phyloP scores from a whole-genome alignment of 257 asterid species.

The Przewalskia tangutica region DNA sequence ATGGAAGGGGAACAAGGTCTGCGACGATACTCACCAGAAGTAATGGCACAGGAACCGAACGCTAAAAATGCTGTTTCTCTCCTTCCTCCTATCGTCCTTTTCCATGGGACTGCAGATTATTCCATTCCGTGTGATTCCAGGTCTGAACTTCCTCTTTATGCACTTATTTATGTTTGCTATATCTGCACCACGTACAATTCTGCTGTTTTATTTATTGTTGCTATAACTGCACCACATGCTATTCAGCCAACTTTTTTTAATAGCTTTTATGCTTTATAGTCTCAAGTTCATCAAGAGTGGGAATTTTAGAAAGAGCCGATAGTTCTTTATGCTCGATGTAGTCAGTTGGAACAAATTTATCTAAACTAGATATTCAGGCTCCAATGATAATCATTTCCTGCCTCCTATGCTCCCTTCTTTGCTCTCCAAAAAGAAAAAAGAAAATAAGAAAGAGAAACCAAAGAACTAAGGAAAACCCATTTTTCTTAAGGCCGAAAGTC shows the following conservation, averaged over 20 bases:
- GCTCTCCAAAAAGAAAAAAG: not conserved
- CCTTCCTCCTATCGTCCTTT: constrained; percentile 72
- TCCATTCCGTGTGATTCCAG: constrained; percentile 84
- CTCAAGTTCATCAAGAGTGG: not conserved
- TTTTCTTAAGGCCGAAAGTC: too few relatives aligned
- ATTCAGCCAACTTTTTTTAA: not conserved
- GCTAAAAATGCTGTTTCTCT: constrained; percentile 48
- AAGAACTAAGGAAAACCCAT: not conserved
- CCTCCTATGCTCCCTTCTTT: not conserved
- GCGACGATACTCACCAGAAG: constrained; percentile 67
- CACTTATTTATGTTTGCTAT: not conserved
- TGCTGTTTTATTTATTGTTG: not conserved
- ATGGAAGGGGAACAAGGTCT: constrained; percentile 96
- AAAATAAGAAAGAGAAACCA: not conserved
- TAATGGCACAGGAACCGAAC: constrained; percentile 56
- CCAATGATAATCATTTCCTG: not conserved
- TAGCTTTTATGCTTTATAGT: not conserved
- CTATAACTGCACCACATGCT: not conserved
- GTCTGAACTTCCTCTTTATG: constrained; percentile 16
- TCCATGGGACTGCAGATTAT: constrained; percentile 92
- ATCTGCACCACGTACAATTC: not conserved
- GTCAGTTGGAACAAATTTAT: not conserved
- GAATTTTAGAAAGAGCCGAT: not conserved
- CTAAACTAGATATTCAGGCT: not conserved
- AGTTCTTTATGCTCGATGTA: not conserved